Evolutionary conservation across 495 filamentous ascomycete species (phyloP).

Genomic region (Penicillium diatomitis): DNA sequence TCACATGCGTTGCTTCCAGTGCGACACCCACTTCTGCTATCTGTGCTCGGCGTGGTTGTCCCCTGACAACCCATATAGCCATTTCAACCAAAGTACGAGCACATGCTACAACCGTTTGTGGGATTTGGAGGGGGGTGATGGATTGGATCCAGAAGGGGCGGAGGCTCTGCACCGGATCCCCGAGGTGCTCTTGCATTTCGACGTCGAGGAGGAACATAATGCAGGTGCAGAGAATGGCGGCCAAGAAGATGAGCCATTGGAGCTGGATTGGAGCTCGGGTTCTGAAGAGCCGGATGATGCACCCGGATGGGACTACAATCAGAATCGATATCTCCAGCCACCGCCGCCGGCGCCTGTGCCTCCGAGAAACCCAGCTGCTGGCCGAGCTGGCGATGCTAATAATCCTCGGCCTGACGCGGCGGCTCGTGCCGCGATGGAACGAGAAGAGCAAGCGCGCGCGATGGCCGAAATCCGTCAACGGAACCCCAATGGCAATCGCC

Average conservation of each 20-base stretch:
- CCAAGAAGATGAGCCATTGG: conserved; percentile 10
- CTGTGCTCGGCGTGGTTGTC: conserved; percentile 84
- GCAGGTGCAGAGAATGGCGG: conserved; percentile 1
- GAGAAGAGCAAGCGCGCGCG: conserved; percentile 35
- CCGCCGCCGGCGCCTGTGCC: conserved; percentile 38
- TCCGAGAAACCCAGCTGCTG: conserved; percentile 22
- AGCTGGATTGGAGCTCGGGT: neutral
- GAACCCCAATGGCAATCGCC: conserved; percentile 14
- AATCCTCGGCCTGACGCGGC: conserved; percentile 29
- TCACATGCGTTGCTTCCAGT: conserved; percentile 92
- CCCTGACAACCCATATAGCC: conserved; percentile 70
- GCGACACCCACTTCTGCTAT: conserved; percentile 90
- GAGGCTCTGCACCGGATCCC: conserved; percentile 36
- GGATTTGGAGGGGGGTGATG: conserved; percentile 82
- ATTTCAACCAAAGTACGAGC: conserved; percentile 66
- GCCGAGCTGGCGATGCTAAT: conserved; percentile 11
- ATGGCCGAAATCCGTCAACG: conserved; percentile 33
- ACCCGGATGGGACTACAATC: conserved; percentile 10
- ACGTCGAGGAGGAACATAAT: conserved; percentile 28
- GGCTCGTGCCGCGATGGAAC: conserved; percentile 32
- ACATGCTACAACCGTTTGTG: conserved; percentile 76
- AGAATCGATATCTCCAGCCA: conserved; percentile 21
- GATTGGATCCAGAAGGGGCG: conserved; percentile 38
- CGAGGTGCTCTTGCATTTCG: conserved; percentile 25
- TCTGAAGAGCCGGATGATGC: conserved; percentile 18